Evolutionary conservation across 2,329 filamentous ascomycete species (phyloP).

Genomic region (Phialophora verrucosa): DNA sequence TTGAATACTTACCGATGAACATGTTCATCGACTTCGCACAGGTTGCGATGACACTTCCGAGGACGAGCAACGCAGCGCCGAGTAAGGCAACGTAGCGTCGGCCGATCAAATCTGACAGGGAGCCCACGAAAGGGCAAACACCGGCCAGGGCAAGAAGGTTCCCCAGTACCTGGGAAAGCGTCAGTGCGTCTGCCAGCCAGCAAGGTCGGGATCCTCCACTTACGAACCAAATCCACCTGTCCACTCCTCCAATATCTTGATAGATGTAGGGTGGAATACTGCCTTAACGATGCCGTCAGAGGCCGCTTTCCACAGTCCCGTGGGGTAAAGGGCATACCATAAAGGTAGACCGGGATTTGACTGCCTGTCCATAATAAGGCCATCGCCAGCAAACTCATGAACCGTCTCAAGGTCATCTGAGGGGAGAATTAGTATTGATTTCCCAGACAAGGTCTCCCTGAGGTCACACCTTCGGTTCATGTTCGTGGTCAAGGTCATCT

Average conservation of each 20-base stretch:
- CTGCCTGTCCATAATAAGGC: conserved; percentile 67
- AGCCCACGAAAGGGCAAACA: conserved; percentile 69
- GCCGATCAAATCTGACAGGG: conserved; percentile 67
- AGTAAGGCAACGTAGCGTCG: conserved; percentile 64
- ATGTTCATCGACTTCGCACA: conserved; percentile 65
- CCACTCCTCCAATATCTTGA: conserved; percentile 63
- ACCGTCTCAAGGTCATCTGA: conserved; percentile 34
- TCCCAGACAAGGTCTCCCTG: no score
- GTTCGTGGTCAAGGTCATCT: conserved; percentile 30
- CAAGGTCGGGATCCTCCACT: neutral
- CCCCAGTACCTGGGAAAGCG: conserved; percentile 44
- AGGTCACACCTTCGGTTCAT: conserved; percentile 26
- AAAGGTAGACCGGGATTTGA: conserved; percentile 64
- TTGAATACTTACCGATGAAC: conserved; percentile 47
- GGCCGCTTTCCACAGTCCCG: neutral
- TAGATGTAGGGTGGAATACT: conserved; percentile 63
- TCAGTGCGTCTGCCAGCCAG: neutral
- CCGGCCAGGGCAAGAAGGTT: conserved; percentile 63
- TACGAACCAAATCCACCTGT: conserved; percentile 65
- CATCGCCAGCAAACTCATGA: conserved; percentile 63
- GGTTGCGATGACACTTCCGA: conserved; percentile 65
- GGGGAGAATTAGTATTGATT: neutral
- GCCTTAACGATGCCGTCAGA: conserved; percentile 9
- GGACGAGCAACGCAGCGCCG: conserved; percentile 59
- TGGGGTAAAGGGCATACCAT: conserved; percentile 43